These are phyloP conservation scores for Fusarium sp. DNA, from an alignment of 2,329 filamentous ascomycete genomes.

Conservation along the genomic window DNA sequence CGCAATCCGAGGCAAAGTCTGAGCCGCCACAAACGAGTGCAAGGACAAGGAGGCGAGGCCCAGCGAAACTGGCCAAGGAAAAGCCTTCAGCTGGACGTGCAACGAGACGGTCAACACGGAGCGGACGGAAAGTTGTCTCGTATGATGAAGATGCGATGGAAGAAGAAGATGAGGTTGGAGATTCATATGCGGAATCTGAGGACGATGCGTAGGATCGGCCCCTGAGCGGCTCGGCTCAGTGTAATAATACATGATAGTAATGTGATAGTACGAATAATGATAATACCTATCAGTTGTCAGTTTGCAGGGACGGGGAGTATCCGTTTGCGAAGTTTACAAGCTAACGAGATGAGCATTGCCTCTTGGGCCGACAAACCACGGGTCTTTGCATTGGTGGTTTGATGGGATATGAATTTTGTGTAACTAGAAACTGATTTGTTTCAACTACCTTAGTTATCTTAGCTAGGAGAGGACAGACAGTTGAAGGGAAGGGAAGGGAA, in stretches of 20 bases:
- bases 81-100: not conserved
- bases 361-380: not conserved
- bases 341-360: not conserved
- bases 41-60: constrained; percentile 3
- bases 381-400: not conserved
- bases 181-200: constrained; percentile 13
- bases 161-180: constrained; percentile 19
- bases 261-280: constrained; percentile 6
- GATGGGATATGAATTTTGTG: not conserved
- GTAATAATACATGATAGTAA: not conserved
- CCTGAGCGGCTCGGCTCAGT: not conserved
- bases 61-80: not conserved
- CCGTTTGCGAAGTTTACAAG: not conserved
- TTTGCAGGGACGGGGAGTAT: not conserved
- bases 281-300: not conserved
- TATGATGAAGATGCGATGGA: constrained; percentile 23
- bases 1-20: constrained; percentile 2
- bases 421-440: not conserved
- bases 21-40: not conserved
- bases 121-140: constrained; percentile 17
- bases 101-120: constrained; percentile 33
- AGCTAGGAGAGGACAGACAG: not conserved
- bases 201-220: not conserved
- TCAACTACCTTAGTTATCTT: not conserved
- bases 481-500: too few relatives aligned